Percentiles rank a stretch among this genome's conserved stretches.
phyloP scores from a whole-genome alignment of 768 basidiomycete species.

The Phaeotremella fagi region DNA sequence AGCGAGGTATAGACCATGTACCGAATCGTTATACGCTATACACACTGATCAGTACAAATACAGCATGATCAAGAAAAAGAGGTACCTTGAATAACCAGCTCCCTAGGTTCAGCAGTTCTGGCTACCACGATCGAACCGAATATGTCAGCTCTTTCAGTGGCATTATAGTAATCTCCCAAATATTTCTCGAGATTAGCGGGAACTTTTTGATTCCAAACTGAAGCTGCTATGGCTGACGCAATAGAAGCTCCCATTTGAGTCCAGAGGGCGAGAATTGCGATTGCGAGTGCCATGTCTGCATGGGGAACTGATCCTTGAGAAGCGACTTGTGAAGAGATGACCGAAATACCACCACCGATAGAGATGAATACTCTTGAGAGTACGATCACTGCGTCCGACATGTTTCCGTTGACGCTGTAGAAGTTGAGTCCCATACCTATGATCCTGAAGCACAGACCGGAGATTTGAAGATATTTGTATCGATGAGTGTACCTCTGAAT shows the following conservation, averaged over 20 bases:
- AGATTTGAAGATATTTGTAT: constrained; percentile 47
- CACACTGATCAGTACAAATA: neutral
- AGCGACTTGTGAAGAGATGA: constrained; percentile 45
- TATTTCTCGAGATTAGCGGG: constrained; percentile 28
- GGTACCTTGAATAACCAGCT: constrained; percentile 26
- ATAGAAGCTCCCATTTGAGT: constrained; percentile 49
- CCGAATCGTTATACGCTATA: constrained; percentile 30
- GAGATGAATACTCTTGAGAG: constrained; percentile 40
- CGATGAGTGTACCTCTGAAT: constrained; percentile 40
- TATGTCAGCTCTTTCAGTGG: constrained; percentile 38
- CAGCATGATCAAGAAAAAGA: constrained; percentile 4
- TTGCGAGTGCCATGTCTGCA: constrained; percentile 48
- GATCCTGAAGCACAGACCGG: constrained; percentile 35
- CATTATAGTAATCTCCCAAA: constrained; percentile 32
- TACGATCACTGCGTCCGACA: constrained; percentile 38
- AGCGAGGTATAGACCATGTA: constrained; percentile 36
- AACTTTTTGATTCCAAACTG: constrained; percentile 37
- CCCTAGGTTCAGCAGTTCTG: constrained; percentile 34
- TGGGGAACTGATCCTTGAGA: constrained; percentile 49
- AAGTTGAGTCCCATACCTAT: constrained; percentile 37
- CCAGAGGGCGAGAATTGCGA: constrained; percentile 48
- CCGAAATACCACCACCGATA: constrained; percentile 41
- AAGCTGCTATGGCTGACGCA: constrained; percentile 46
- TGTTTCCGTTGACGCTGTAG: constrained; percentile 13
- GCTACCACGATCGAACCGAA: constrained; percentile 38